These are phyloP conservation scores for Candida sanyaensis DNA, from an alignment of 1,139 yeast genomes.

Conservation along the genomic window DNA sequence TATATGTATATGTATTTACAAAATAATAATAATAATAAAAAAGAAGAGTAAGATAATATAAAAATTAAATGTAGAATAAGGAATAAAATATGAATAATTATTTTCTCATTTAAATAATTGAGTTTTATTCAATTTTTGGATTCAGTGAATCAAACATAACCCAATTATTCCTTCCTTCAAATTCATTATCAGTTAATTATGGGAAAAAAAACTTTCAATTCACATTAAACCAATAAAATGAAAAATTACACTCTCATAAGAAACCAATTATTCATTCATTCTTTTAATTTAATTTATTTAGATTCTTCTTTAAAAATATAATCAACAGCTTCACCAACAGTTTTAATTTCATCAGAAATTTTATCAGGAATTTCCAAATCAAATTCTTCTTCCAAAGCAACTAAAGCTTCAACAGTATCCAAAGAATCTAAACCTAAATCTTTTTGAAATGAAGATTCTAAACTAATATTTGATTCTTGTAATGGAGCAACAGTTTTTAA, in stretches of 20 bases:
- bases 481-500: slow-evolving; percentile 53
- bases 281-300: neutral
- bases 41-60: neutral
- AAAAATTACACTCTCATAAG: too few species aligned
- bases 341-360: slow-evolving; percentile 67
- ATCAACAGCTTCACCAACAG: slow-evolving; percentile 68
- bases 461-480: slow-evolving; percentile 45
- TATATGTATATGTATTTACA: slow-evolving; percentile 1
- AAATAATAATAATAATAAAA: neutral
- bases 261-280: too few species aligned
- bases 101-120: too few species aligned
- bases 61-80: too few species aligned
- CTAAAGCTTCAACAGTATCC: slow-evolving; percentile 71
- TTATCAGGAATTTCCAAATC: slow-evolving; percentile 71
- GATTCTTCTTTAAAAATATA: slow-evolving; percentile 55
- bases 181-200: too few species aligned
- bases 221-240: too few species aligned
- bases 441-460: slow-evolving; percentile 55
- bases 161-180: too few species aligned
- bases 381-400: slow-evolving; percentile 73
- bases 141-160: too few species aligned
- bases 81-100: too few species aligned
- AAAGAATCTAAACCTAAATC: slow-evolving; percentile 72
- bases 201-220: too few species aligned
- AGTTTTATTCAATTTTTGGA: too few species aligned